Conservation (phyloP, 495 filamentous ascomycete genomes). For the Talaromyces thailandensis region DNA sequence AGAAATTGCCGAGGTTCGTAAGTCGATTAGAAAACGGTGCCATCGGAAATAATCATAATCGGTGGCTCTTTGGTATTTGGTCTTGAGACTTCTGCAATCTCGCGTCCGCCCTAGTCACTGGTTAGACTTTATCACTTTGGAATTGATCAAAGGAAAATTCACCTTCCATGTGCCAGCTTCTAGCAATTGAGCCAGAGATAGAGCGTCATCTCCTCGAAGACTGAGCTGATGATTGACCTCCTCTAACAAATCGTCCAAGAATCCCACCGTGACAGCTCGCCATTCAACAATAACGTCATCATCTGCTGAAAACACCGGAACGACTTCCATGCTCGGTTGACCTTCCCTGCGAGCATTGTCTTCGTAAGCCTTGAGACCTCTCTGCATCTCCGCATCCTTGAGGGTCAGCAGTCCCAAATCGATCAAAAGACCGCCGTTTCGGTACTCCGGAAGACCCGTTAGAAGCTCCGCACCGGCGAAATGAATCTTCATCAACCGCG, state of each 20-base stretch:
- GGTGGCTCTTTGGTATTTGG: conserved; percentile 96
- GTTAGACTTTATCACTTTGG: conserved; percentile 20
- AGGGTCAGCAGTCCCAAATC: conserved; percentile 56
- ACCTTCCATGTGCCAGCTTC: conserved; percentile 82
- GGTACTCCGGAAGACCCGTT: conserved; percentile 61
- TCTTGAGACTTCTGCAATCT: conserved; percentile 89
- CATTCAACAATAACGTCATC: conserved; percentile 68
- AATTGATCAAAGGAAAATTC: conserved; percentile 6
- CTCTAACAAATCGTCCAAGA: conserved; percentile 51
- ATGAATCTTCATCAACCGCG: conserved; percentile 50
- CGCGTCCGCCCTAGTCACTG: conserved; percentile 69
- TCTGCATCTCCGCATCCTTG: conserved; percentile 46
- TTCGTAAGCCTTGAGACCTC: conserved; percentile 61
- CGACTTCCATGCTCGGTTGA: conserved; percentile 59
- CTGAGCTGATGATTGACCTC: conserved; percentile 56
- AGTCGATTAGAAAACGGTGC: conserved; percentile 76
- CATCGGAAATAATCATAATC: conserved; percentile 92
- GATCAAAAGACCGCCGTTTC: conserved; percentile 61
- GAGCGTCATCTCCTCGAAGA: conserved; percentile 39
- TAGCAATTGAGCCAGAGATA: conserved; percentile 58
- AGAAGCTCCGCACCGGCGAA: conserved; percentile 55
- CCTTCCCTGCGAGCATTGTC: conserved; percentile 67
- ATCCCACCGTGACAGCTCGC: conserved; percentile 57
- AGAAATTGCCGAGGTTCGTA: not conserved
- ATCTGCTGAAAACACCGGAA: conserved; percentile 53